Base-by-base conservation (phyloP, 257 asterid species). In the Nicotiana undulata region DNA sequence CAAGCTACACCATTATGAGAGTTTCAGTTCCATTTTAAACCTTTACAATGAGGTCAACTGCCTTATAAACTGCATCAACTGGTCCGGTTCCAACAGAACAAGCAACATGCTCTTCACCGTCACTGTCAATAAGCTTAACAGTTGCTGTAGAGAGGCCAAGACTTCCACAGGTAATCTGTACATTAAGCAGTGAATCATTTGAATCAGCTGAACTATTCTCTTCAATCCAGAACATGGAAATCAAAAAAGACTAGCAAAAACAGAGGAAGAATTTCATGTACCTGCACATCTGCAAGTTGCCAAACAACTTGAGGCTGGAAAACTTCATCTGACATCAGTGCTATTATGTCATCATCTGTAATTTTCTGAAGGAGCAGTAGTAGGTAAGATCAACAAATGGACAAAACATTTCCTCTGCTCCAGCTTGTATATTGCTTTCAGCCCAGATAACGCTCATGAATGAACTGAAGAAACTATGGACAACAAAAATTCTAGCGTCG, bases 1-100 rank as follows among this genome's bases (percentile, higher is more conserved):
- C 9, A 18, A 55, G 26, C n/a, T 55, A 55, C 58, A 20, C 28
- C 3, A 7, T 46, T 72, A 72, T 44, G 77, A 70, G 77, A 70
- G 59, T 6, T 44, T 22, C 37, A 20, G 77, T 77, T 11, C 49
- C 81, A 76, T 83, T 44, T 31, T 83, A 22, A 56, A 95, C 99
- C 98, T 95, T 88, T 65, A 91, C 91, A 81, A 90, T 81, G 79
- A 88, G 91, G 84, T 95, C 97, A 85, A 93, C 91, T 12, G 97
- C 97, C 89, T 91, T 92, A 64, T 93, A 95, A 44, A 97, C 96
- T 72, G 99, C 98, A 90, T 93, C 98, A 82, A 95, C 97, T 3
- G 99, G 99, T 78, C 99, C 99, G 16, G 95, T 91, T 85, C 99
- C 99, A 80, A 93, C 95, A 66, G 98, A 91, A 88, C 96, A 95